A percentile compares a stretch with the other conserved stretches of the same genome.
Evolutionary conservation across 495 filamentous ascomycete genomes (phyloP).

Genomic region (Durotheca rogersii): DNA sequence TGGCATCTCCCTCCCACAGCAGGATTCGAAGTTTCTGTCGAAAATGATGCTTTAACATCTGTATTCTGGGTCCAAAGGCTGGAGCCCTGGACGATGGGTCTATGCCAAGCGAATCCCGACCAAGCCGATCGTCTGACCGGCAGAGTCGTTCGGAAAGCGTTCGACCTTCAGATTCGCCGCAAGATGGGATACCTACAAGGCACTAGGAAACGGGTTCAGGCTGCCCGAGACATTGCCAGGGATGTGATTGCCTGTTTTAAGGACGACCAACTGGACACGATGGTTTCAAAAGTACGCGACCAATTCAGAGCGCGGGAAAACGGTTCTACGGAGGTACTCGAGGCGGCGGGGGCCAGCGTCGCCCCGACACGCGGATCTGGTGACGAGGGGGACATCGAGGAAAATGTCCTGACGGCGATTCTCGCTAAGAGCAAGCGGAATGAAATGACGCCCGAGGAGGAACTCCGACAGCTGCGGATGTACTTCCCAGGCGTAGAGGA

Average conservation of each 20-base stretch:
- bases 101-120: slow-evolving; percentile 16
- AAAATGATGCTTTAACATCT: slow-evolving; percentile 1
- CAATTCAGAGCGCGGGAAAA: too few relatives aligned
- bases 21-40: neutral
- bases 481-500: slow-evolving; percentile 43
- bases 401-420: neutral
- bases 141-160: slow-evolving; percentile 20
- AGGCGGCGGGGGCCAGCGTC: neutral
- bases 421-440: neutral
- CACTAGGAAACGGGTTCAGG: slow-evolving; percentile 4
- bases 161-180: slow-evolving; percentile 9
- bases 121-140: slow-evolving; percentile 6
- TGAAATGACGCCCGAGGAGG: slow-evolving; percentile 17
- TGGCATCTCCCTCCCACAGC: slow-evolving; percentile 23
- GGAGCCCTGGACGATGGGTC: slow-evolving; percentile 4
- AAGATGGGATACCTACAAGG: slow-evolving; percentile 19
- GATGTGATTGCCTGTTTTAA: slow-evolving; percentile 8
- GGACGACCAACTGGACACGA: slow-evolving; percentile 2
- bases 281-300: slow-evolving; percentile 12
- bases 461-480: slow-evolving; percentile 28
- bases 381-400: neutral
- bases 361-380: neutral
- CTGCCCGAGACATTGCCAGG: slow-evolving; percentile 7
- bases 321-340: neutral
- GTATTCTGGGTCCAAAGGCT: slow-evolving; percentile 6